Conservation (phyloP, 495 filamentous ascomycete species). For the Daldinia decipiens region DNA sequence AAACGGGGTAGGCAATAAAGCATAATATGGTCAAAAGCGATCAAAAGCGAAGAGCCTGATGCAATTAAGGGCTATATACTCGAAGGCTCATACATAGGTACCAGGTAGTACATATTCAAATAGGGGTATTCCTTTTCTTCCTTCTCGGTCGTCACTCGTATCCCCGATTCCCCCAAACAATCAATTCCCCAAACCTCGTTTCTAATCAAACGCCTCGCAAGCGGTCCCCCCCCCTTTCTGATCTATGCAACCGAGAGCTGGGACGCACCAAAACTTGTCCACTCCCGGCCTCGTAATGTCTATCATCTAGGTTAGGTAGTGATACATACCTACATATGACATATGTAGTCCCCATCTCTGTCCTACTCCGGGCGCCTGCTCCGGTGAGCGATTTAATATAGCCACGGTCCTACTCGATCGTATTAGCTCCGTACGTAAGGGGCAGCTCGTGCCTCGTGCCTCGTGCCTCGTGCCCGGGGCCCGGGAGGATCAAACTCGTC, state of each 20-base stretch:
- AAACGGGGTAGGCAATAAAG: not conserved
- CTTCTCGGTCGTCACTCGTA: conserved; percentile 5
- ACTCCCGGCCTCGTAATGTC: conserved; percentile 10
- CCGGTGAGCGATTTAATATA: conserved; percentile 28
- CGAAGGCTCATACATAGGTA: not conserved
- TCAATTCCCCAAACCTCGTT: conserved; percentile 10
- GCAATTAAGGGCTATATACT: conserved; percentile 19
- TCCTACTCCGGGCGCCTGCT: conserved; percentile 20
- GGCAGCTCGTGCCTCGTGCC: too few relatives aligned
- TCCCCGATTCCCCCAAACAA: conserved; percentile 5
- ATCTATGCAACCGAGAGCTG: not conserved
- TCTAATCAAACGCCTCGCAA: not conserved
- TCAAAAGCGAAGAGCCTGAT: conserved; percentile 6
- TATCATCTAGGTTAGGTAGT: conserved; percentile 23
- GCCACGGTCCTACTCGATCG: conserved; percentile 37
- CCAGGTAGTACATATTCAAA: too few relatives aligned
- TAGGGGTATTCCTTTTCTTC: conserved; percentile 12
- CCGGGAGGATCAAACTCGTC: conserved; percentile 7
- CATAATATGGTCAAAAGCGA: not conserved
- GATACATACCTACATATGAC: too few relatives aligned
- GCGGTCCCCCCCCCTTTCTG: not conserved
- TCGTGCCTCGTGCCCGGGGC: conserved; percentile 11
- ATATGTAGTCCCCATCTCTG: not conserved
- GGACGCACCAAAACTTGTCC: not conserved
- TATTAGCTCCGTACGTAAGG: conserved; percentile 13